A percentile compares a stretch with the other conserved stretches of the same genome.
These are phyloP conservation scores for Trichoderma sp. DNA, from an alignment of 2,329 filamentous ascomycete species.

Conservation along the genomic window DNA sequence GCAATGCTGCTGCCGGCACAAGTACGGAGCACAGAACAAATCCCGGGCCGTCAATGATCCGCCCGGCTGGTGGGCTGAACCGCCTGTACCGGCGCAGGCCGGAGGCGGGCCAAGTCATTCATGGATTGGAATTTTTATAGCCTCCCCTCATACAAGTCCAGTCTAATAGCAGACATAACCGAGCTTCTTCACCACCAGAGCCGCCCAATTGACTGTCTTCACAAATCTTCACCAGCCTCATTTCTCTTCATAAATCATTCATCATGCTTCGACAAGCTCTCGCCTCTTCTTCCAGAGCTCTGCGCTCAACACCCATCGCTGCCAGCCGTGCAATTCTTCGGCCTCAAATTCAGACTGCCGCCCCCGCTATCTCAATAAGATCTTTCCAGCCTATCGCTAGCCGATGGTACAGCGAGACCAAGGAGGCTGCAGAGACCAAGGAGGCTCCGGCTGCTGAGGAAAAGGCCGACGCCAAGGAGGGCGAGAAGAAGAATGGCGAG, in stretches of 20 bases:
- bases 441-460: slow-evolving; percentile 32
- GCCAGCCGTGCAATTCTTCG: slow-evolving; percentile 36
- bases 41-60: slow-evolving; percentile 21
- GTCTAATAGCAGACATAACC: not conserved
- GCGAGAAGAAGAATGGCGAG: slow-evolving; percentile 31
- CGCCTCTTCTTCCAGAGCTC: slow-evolving; percentile 42
- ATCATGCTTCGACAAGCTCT: slow-evolving; percentile 48
- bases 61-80: slow-evolving; percentile 10
- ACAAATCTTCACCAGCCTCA: not conserved
- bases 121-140: slow-evolving; percentile 6
- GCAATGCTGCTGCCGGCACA: not conserved
- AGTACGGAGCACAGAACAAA: not conserved
- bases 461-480: slow-evolving; percentile 26
- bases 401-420: slow-evolving; percentile 51
- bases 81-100: slow-evolving; percentile 7
- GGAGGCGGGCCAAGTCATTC: slow-evolving; percentile 1
- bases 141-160: slow-evolving; percentile 5
- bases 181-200: not conserved
- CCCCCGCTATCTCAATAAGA: slow-evolving; percentile 38
- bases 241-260: not conserved
- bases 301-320: slow-evolving; percentile 40
- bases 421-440: slow-evolving; percentile 33
- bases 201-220: not conserved
- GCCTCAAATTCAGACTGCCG: slow-evolving; percentile 37
- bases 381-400: slow-evolving; percentile 34